Conservation (phyloP, 768 basidiomycete genomes). For the Albatrellus ellisii region DNA sequence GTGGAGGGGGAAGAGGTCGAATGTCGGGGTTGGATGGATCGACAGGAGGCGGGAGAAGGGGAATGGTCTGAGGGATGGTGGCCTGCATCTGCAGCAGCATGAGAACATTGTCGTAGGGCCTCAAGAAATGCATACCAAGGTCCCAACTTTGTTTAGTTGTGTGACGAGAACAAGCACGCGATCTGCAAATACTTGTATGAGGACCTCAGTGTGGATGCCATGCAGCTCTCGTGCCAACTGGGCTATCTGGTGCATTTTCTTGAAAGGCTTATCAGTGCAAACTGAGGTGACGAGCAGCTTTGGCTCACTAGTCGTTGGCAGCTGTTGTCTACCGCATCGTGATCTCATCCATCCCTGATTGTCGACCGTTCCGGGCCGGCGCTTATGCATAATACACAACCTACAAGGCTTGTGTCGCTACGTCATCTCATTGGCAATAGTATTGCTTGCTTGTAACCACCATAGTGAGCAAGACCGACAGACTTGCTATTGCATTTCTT, state of each 20-base stretch:
- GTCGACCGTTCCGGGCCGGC: too few relatives aligned
- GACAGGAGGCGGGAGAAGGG: constrained; percentile 28
- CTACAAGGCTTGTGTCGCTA: too few relatives aligned
- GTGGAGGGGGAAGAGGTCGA: constrained; percentile 39
- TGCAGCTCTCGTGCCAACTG: constrained; percentile 40
- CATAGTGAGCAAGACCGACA: too few relatives aligned
- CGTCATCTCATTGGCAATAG: too few relatives aligned
- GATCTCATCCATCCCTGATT: too few relatives aligned
- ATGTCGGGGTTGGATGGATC: constrained; percentile 24
- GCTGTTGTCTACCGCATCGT: too few relatives aligned
- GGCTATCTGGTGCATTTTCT: constrained; percentile 28
- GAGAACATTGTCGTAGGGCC: constrained; percentile 6
- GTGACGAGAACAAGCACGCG: constrained; percentile 78
- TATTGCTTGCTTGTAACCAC: too few relatives aligned
- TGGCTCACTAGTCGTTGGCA: too few relatives aligned
- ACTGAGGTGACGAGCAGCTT: too few relatives aligned
- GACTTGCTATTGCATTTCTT: too few relatives aligned
- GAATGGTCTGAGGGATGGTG: constrained; percentile 50
- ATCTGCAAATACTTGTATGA: constrained; percentile 73
- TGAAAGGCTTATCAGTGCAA: too few relatives aligned
- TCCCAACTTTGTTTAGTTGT: constrained; percentile 85
- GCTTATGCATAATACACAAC: too few relatives aligned
- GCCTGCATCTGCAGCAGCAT: constrained; percentile 55
- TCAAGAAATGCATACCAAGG: constrained; percentile 38
- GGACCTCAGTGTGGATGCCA: constrained; percentile 53